Evolutionary conservation across 2,329 filamentous ascomycete species (phyloP).

Genomic region (Cladorrhinum sp.): DNA sequence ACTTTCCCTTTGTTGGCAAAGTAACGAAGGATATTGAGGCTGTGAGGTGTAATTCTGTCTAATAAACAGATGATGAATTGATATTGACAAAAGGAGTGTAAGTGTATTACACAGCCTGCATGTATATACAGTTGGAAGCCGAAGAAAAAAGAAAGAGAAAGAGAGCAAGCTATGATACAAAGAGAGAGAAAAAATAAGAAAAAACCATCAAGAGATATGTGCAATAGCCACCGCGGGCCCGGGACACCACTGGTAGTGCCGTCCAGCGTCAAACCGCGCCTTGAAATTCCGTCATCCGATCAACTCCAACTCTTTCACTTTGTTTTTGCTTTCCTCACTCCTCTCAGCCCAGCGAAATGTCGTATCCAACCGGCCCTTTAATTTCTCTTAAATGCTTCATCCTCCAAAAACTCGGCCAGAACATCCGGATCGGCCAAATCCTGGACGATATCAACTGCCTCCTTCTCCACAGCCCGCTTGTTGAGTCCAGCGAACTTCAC

Average conservation of each 20-base stretch:
- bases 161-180: background rate
- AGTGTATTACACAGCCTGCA: background rate
- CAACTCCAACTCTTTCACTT: no score
- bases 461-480: background rate
- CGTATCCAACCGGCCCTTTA: background rate
- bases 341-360: background rate
- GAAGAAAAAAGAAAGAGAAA: background rate
- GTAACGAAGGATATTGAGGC: no score
- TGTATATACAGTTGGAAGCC: background rate
- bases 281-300: no score
- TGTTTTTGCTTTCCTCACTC: no score
- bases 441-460: slow-evolving; percentile 2
- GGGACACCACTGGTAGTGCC: no score
- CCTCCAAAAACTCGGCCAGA: slow-evolving; percentile 17
- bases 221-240: no score
- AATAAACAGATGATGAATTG: no score
- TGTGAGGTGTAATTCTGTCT: no score
- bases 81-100: background rate
- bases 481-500: slow-evolving; percentile 5
- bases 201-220: no score
- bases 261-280: no score
- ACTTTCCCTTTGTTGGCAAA: no score
- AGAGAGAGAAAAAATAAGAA: background rate
- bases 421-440: slow-evolving; percentile 13
- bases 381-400: background rate